Evolutionary conservation across 2,329 filamentous ascomycete genomes (phyloP).

Genomic region (Colletotrichum horii): DNA sequence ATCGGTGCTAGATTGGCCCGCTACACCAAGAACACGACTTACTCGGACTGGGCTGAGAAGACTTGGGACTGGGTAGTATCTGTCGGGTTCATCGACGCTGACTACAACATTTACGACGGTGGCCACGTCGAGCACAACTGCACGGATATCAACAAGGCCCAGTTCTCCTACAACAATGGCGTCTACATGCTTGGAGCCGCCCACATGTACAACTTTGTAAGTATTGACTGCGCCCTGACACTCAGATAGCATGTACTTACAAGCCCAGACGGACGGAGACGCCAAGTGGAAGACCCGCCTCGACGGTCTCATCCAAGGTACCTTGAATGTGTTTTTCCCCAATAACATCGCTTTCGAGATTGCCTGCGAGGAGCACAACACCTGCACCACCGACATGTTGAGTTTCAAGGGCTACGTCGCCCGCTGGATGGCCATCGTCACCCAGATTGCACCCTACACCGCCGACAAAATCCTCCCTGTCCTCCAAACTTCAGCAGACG

Average conservation of each 20-base stretch:
- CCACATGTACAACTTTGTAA: constrained; percentile 66
- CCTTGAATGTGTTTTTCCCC: constrained; percentile 56
- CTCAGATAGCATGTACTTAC: not conserved
- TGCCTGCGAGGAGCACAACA: constrained; percentile 59
- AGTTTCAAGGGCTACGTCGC: constrained; percentile 68
- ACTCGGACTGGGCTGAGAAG: constrained; percentile 65
- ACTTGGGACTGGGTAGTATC: constrained; percentile 66
- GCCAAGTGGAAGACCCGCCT: constrained; percentile 58
- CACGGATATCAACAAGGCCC: constrained; percentile 56
- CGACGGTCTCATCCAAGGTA: constrained; percentile 40
- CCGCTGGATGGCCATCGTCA: constrained; percentile 59
- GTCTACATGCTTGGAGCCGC: constrained; percentile 64
- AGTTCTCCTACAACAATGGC: constrained; percentile 68
- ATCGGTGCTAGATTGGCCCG: constrained; percentile 72
- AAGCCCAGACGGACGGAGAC: constrained; percentile 48
- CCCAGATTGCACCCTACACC: constrained; percentile 60
- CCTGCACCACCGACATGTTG: constrained; percentile 68
- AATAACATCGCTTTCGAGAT: constrained; percentile 63
- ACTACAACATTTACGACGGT: constrained; percentile 67
- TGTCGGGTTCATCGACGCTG: constrained; percentile 63
- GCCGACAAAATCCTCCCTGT: constrained; percentile 54
- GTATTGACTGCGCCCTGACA: constrained; percentile 23
- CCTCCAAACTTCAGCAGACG: constrained; percentile 56
- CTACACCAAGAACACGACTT: constrained; percentile 71
- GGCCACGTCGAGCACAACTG: constrained; percentile 58